Evolutionary conservation across 2,329 filamentous ascomycete species (phyloP).

Genomic region (Acrodontium crateriforme): DNA sequence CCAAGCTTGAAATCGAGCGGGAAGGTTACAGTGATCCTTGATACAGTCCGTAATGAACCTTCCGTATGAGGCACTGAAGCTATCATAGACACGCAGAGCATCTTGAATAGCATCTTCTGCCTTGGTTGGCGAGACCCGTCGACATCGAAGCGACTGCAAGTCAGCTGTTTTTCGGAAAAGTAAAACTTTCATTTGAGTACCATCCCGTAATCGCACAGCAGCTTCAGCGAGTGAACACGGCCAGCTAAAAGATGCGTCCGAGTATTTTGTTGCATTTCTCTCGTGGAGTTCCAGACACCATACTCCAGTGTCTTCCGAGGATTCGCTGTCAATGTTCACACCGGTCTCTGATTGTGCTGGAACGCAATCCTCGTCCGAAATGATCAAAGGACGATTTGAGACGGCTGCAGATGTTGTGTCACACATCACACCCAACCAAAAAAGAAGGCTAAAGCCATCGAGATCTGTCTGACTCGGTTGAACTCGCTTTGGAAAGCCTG

Average conservation of each 20-base stretch:
- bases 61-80: constrained; percentile 8
- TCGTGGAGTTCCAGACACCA: no score
- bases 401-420: constrained; percentile 10
- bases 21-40: constrained; percentile 7
- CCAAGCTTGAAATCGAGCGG: constrained; percentile 10
- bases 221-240: constrained; percentile 9
- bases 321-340: background rate
- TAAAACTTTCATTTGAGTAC: constrained; percentile 10
- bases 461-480: constrained; percentile 3
- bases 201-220: constrained; percentile 9
- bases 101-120: constrained; percentile 6
- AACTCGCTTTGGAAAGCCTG: constrained; percentile 1
- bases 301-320: background rate
- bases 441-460: constrained; percentile 8
- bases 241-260: constrained; percentile 6
- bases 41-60: constrained; percentile 10
- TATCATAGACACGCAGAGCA: constrained; percentile 8
- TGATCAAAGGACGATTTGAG: constrained; percentile 6
- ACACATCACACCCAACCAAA: constrained; percentile 11
- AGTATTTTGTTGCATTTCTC: background rate
- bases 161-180: constrained; percentile 8
- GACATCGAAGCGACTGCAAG: constrained; percentile 8
- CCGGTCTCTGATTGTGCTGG: no score
- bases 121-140: constrained; percentile 2
- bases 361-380: constrained; percentile 7